Conservation (phyloP, 305 asterid genomes). For the Euphrasia arctica region DNA sequence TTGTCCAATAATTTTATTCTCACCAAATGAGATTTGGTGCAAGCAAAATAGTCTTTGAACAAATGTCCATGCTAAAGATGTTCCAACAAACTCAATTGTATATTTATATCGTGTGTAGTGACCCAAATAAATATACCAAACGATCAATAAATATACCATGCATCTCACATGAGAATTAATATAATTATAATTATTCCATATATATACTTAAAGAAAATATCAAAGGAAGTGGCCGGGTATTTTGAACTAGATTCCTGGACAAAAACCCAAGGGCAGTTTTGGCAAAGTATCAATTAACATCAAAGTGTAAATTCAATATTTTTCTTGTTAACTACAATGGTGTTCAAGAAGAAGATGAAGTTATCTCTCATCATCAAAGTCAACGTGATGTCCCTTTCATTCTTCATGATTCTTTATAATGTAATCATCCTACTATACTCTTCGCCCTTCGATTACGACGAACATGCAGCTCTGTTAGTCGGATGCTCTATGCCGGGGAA, state of each 20-base stretch:
- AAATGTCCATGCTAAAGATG: background rate
- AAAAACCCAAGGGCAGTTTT: too few relatives aligned
- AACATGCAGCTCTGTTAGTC: slow-evolving; percentile 32
- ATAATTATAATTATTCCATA: too few relatives aligned
- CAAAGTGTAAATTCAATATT: background rate
- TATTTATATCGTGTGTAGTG: background rate
- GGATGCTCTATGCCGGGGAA: slow-evolving; percentile 38
- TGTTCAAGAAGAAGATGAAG: slow-evolving; percentile 36
- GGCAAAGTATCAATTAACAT: slow-evolving; percentile 14
- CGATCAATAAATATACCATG: too few relatives aligned
- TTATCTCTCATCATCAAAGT: slow-evolving; percentile 38
- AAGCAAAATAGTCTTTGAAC: background rate
- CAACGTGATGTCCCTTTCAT: slow-evolving; percentile 41
- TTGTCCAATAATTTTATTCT: background rate
- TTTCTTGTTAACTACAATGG: slow-evolving; percentile 15
- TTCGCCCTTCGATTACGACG: slow-evolving; percentile 35
- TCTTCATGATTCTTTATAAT: slow-evolving; percentile 35
- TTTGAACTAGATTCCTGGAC: too few relatives aligned
- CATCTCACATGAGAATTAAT: too few relatives aligned
- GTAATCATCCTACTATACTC: slow-evolving; percentile 41
- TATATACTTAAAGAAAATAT: too few relatives aligned
- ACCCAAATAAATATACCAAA: background rate
- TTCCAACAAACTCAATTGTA: background rate
- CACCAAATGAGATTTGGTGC: background rate
- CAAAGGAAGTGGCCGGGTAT: too few relatives aligned